Evolutionary conservation across 306 rosid genomes (phyloP), one percentile per base, ranked within the genome.

Genomic region (Quillaja saponaria): DNA sequence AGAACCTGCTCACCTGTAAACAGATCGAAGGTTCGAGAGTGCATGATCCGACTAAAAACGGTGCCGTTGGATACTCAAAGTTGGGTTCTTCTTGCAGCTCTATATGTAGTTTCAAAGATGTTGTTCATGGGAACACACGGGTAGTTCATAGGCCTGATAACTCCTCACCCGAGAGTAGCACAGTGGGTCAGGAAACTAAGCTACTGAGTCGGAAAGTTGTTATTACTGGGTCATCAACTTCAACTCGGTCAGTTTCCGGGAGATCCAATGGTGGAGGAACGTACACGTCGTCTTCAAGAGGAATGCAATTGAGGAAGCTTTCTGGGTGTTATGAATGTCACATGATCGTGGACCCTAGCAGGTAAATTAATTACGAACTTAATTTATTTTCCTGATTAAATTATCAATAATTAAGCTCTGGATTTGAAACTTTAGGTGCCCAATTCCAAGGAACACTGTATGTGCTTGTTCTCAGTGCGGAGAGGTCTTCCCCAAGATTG

Each of bases 281-380:
- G 13, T 73, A 46, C 76, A 48, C 96, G 56, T 70, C 89, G 14
- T 84, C 82, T 16, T 82, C 94, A 7, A 84, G 90, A 71, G 96
- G 87, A 59, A 80, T 94, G 81, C 99, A 94, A 64, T 94, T 94
- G 61, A 73, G 97, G 66, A 89, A 94, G 56, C 87, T 94, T 0
- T 94, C 97, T 3, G 99, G 99, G 1, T 94, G 99, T 76, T 94
- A 94, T 55, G 97, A 94, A 72, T 94, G 99, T 58, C 99, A 83
- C 80, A 81, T 81, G 85, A 87, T 89, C 80, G 72, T 94, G 66
- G 99, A 94, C 76, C 97, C 95, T 41, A 81, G 79, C 89, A 83
- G 96, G 99, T 90, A 46, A 11, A 16, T 14, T 12, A 39, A 8
- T 8, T 12, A 39, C 7, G 5, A 39, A 39, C 6, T 39, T 12